These are phyloP conservation scores for Lagenidium sp. DNA, from an alignment of 352 stramenopile genomes.

Conservation along the genomic window DNA sequence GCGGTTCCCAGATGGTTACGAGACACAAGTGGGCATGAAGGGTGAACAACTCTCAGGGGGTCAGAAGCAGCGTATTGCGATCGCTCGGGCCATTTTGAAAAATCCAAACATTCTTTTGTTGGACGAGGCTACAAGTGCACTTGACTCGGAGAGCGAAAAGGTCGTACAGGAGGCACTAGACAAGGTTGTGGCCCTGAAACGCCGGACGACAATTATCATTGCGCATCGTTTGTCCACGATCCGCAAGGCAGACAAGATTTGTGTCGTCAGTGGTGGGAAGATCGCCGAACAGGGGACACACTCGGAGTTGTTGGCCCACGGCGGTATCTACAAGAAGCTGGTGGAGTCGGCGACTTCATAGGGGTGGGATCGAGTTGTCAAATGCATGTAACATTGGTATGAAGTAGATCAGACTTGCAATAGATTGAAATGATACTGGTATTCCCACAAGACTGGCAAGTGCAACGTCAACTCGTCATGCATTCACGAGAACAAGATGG, in stretches of 20 bases:
- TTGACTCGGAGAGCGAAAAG: slow-evolving; percentile 32
- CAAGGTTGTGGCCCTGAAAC: slow-evolving; percentile 15
- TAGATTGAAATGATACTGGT: not conserved
- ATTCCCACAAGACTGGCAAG: not conserved
- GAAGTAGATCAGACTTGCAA: not conserved
- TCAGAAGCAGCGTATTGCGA: slow-evolving; percentile 18
- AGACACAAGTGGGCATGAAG: slow-evolving; percentile 10
- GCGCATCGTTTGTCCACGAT: slow-evolving; percentile 43
- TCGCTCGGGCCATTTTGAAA: slow-evolving; percentile 28
- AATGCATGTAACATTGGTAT: not conserved
- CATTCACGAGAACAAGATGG: too few relatives aligned
- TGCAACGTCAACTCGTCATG: too few relatives aligned
- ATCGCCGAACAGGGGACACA: slow-evolving; percentile 31
- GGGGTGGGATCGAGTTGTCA: not conserved
- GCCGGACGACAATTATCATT: slow-evolving; percentile 56
- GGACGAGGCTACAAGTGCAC: slow-evolving; percentile 37
- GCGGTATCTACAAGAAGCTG: slow-evolving; percentile 39
- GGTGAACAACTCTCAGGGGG: slow-evolving; percentile 17
- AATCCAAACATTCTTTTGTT: slow-evolving; percentile 27
- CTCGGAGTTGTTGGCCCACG: slow-evolving; percentile 41
- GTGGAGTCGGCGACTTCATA: slow-evolving; percentile 5
- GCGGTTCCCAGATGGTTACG: slow-evolving; percentile 67
- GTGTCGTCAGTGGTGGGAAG: slow-evolving; percentile 18
- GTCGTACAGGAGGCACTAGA: slow-evolving; percentile 35
- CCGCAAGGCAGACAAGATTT: slow-evolving; percentile 33